These are phyloP conservation scores for Cucumis sativus DNA, from an alignment of 306 rosid genomes.

Conservation along the genomic window DNA sequence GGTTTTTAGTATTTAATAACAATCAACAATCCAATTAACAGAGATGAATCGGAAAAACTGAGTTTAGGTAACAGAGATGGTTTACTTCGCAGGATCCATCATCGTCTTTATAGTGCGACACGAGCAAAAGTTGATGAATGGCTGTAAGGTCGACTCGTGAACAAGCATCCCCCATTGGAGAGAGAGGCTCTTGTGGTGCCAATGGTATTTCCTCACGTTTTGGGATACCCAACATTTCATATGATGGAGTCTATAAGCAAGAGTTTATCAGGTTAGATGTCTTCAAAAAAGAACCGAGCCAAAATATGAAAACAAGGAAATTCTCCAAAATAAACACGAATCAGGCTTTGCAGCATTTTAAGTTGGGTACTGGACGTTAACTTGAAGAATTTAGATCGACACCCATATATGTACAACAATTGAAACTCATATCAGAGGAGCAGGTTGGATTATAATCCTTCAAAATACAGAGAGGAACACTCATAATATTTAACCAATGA, in stretches of 20 bases:
- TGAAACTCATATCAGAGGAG: not conserved
- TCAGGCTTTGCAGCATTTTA: not conserved
- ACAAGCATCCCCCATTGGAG: slow-evolving; percentile 68
- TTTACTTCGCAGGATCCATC: slow-evolving; percentile 65
- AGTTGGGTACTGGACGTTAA: not conserved
- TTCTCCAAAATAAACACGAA: not conserved
- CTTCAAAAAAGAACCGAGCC: not conserved
- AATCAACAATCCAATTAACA: not conserved
- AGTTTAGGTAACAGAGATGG: not conserved
- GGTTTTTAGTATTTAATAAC: not conserved
- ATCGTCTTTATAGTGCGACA: slow-evolving; percentile 49
- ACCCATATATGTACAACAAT: not conserved
- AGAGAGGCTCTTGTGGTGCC: slow-evolving; percentile 42
- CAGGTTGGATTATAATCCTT: not conserved
- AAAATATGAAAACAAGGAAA: not conserved
- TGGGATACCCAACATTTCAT: slow-evolving; percentile 58
- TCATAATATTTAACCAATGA: not conserved
- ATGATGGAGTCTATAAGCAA: slow-evolving; percentile 43
- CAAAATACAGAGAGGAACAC: not conserved
- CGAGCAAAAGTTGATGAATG: slow-evolving; percentile 59
- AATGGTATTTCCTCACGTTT: slow-evolving; percentile 49
- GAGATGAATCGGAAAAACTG: not conserved
- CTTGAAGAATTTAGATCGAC: not conserved
- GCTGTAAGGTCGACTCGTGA: slow-evolving; percentile 67
- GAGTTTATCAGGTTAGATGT: not conserved